Base-by-base conservation (phyloP, 768 basidiomycete genomes). In the Mycena pura region DNA sequence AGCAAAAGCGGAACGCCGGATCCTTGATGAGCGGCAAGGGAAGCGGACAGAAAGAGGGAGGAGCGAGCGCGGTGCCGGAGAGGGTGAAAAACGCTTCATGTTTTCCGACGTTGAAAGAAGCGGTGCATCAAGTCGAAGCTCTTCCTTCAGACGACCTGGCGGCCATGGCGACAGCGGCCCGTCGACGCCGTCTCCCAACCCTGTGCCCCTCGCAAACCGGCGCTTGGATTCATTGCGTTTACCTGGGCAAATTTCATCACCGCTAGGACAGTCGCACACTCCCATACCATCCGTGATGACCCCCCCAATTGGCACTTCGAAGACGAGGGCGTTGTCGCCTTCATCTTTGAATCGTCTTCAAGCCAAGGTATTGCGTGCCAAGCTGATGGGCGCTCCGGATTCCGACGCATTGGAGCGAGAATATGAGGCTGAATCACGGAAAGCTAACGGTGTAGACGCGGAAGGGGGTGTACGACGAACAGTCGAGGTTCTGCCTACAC, bases 271-370 rank as follows among this genome's bases (percentile, higher is more conserved):
- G 66, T 78, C 84, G 3, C 87, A 84, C 40, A 97, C 96, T 0
- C 94, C 96, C 3, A 88, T 99, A 51, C 96, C 96, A 0, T 89
- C 89, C 2, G 95, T 95, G 6, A 88, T 98, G 84, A 91, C 93
- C 0, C 95, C 95, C 2, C 80, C 85, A 13, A 63, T 57, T 32
- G 70, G 71, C 61, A 70, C 72, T 28, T 72, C 77, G 9, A 77
- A 72, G 24, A 52, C 72, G 1, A 81, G 88, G 5, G 82, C 82
- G 1, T 69, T 92, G 55, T 91, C 91, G 0, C 88, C 89, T 3
- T 89, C 90, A 1, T 92, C 91, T 15, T 78, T 99, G 44, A 99
- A 99, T 73, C 91, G 88, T 70, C 76, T 99, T 2, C 96, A 99
- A 74, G 96, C 96, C 4, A 90, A 90, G 66, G 95, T 97, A 2